phyloP scores from a whole-genome alignment of 495 filamentous ascomycete genomes.

The Haplographium delicatum region DNA sequence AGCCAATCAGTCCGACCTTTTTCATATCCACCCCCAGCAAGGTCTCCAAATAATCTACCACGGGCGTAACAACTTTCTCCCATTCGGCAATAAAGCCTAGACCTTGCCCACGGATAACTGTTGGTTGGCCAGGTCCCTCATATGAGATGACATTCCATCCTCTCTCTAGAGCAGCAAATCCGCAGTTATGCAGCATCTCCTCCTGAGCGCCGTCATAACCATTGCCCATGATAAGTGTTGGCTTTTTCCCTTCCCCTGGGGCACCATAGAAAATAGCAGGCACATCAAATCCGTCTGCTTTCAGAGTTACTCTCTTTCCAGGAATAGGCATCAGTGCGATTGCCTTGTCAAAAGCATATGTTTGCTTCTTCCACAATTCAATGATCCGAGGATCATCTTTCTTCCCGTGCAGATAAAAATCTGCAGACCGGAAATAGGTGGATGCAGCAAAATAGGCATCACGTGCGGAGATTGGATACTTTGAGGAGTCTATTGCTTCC shows the following conservation, averaged over 20 bases:
- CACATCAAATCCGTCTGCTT: conserved; percentile 29
- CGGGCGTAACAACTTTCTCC: conserved; percentile 36
- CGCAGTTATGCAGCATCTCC: conserved; percentile 36
- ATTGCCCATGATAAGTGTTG: conserved; percentile 34
- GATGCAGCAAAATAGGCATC: conserved; percentile 33
- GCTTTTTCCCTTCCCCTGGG: conserved; percentile 13
- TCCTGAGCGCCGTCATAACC: conserved; percentile 42
- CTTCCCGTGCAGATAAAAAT: conserved; percentile 42
- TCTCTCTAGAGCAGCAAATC: conserved; percentile 31
- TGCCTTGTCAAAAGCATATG: conserved; percentile 56
- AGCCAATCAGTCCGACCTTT: conserved; percentile 26
- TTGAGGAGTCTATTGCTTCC: conserved; percentile 3
- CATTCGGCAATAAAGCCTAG: conserved; percentile 45
- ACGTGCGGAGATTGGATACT: conserved; percentile 29
- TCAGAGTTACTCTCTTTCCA: conserved; percentile 31
- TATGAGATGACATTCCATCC: conserved; percentile 44
- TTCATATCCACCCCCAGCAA: conserved; percentile 19
- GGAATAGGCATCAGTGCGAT: conserved; percentile 37
- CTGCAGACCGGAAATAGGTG: conserved; percentile 39
- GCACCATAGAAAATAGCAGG: conserved; percentile 28
- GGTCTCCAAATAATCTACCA: conserved; percentile 14
- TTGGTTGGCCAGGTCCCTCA: conserved; percentile 46
- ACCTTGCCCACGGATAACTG: conserved; percentile 37
- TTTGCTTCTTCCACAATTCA: conserved; percentile 63
- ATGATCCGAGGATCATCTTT: conserved; percentile 36